phyloP scores from a whole-genome alignment of 441 rosid species.

The Lepidium campestre region DNA sequence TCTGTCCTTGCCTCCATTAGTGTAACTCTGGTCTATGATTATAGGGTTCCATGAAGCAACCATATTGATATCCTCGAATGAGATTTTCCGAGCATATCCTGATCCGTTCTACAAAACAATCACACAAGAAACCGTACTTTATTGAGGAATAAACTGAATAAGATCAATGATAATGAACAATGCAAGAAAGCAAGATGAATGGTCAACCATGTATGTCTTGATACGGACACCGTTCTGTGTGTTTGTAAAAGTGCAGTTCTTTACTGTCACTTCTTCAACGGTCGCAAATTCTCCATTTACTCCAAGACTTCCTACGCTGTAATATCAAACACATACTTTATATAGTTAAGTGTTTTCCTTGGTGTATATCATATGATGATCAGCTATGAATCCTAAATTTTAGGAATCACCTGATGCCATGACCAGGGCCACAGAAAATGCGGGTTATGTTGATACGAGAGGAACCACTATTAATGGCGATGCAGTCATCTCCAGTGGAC shows the following conservation, averaged over 20 bases:
- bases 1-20: neutral
- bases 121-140: neutral
- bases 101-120: constrained; percentile 10
- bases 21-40: constrained; percentile 30
- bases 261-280: constrained; percentile 33
- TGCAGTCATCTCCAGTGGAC: constrained; percentile 36
- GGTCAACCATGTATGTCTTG: constrained; percentile 25
- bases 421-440: constrained; percentile 36
- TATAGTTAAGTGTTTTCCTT: neutral
- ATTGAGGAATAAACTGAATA: neutral
- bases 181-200: neutral
- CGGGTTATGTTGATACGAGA: constrained; percentile 27
- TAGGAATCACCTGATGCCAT: constrained; percentile 34
- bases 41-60: constrained; percentile 25
- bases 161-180: neutral
- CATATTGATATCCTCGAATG: constrained; percentile 24
- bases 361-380: neutral
- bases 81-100: constrained; percentile 33
- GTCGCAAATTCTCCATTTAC: constrained; percentile 16
- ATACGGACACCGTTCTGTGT: constrained; percentile 32
- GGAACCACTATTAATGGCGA: constrained; percentile 29
- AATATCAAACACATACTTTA: neutral
- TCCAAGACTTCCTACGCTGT: constrained; percentile 39
- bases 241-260: constrained; percentile 22
- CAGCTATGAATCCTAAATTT: neutral